phyloP scores from a whole-genome alignment of 768 basidiomycete species.

The Amyloporia xantha region DNA sequence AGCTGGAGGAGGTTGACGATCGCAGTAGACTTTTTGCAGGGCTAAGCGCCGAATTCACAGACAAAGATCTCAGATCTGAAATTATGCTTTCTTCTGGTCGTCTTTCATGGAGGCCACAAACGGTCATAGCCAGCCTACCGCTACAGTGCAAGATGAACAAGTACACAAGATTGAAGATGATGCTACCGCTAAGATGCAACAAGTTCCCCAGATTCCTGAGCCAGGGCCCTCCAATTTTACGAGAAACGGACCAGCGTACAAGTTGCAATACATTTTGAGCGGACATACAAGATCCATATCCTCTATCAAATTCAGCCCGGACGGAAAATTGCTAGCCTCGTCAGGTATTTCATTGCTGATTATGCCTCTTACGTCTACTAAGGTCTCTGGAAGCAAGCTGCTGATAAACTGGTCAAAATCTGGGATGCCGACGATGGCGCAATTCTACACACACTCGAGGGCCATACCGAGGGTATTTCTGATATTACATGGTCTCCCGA shows the following conservation, averaged over 20 bases:
- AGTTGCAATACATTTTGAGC: conserved; percentile 53
- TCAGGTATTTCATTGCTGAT: conserved; percentile 49
- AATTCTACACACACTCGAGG: conserved; percentile 63
- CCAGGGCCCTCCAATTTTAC: conserved; percentile 32
- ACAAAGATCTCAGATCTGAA: too few relatives aligned
- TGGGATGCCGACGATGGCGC: conserved; percentile 74
- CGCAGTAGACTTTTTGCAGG: too few relatives aligned
- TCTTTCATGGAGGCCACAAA: too few relatives aligned
- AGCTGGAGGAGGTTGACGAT: too few relatives aligned
- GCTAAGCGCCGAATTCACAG: too few relatives aligned
- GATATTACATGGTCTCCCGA: conserved; percentile 88
- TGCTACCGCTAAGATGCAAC: conserved; percentile 77
- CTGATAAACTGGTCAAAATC: conserved; percentile 77
- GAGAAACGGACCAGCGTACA: conserved; percentile 56
- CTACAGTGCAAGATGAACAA: too few relatives aligned
- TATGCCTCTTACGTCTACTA: conserved; percentile 4
- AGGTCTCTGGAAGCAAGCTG: conserved; percentile 51
- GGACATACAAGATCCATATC: conserved; percentile 85
- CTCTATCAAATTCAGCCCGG: conserved; percentile 81
- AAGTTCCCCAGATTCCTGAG: conserved; percentile 69
- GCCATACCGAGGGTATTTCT: conserved; percentile 80
- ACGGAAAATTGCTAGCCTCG: conserved; percentile 77
- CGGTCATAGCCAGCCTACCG: too few relatives aligned
- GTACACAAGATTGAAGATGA: conserved; percentile 52
- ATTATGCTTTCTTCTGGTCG: too few relatives aligned